phyloP scores from a whole-genome alignment of 1,284 basidiomycete genomes.

The Boletus holoroseus region DNA sequence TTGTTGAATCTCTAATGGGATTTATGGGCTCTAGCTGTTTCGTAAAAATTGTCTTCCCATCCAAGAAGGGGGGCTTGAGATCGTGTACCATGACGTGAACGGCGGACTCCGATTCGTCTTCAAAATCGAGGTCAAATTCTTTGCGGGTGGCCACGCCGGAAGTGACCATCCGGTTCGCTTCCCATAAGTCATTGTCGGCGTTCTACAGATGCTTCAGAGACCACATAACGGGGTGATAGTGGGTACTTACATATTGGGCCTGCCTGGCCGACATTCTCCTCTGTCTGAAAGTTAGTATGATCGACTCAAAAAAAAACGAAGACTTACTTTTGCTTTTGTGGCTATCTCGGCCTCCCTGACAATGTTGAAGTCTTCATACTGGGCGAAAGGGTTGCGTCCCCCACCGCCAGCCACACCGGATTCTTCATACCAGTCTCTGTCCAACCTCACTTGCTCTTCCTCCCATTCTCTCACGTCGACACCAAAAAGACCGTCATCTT shows the following conservation, averaged over 20 bases:
- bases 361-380: constrained; percentile 78
- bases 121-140: constrained; percentile 83
- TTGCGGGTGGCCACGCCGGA: constrained; percentile 89
- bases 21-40: constrained; percentile 97
- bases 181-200: constrained; percentile 97
- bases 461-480: constrained; percentile 85
- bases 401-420: constrained; percentile 82
- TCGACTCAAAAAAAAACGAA: background rate
- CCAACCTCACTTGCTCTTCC: constrained; percentile 84
- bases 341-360: constrained; percentile 76
- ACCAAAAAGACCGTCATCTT: constrained; percentile 53
- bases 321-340: constrained; percentile 65
- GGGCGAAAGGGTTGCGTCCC: constrained; percentile 87
- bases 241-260: constrained; percentile 78
- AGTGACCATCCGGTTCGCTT: constrained; percentile 93
- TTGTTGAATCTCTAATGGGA: constrained; percentile 89
- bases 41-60: constrained; percentile 93
- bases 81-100: constrained; percentile 98
- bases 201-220: constrained; percentile 50
- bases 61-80: constrained; percentile 95
- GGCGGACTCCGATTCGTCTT: constrained; percentile 90
- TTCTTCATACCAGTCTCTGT: constrained; percentile 95
- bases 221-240: background rate
- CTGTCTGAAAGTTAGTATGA: constrained; percentile 31
- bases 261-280: constrained; percentile 88